Base-by-base conservation (phyloP, 306 rosid genomes). In the Quercus berberidifolia region DNA sequence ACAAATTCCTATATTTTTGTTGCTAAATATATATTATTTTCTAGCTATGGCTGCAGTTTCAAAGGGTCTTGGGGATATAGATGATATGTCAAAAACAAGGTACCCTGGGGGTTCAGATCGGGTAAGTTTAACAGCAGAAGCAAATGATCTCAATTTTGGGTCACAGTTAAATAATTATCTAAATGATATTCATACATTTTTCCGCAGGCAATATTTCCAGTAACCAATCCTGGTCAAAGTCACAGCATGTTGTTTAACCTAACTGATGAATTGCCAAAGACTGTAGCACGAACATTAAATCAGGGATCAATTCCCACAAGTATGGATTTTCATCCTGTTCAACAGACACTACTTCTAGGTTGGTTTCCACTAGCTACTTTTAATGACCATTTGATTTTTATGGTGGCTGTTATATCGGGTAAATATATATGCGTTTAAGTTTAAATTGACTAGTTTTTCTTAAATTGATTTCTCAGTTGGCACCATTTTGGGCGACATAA, bases 311-410 rank as follows among this genome's bases (percentile, higher is more conserved):
- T 35, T 70, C 76, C 76, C 30, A 68, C 63, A 25, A 75, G 79
- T 69, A 80, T 80, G 84, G 84, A 80, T 68, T 80, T 80, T 69
- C 84, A 80, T 46, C 84, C 84, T 5, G 1, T 69, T 35, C 80
- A 80, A 56, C 84, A 75, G 59, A 69, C 43, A 5, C 54, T 80
- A 57, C 76, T 80, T 57, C 71, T 80, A 56, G 84, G 84, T 80
- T 67, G 65, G 76, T 62, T 18, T 38, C 31, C 54, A 60, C 46
- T 35, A 60, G 38, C 67, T 63, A 55, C 19, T 57, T 54, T 65
- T 35, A 41, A 21, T 59, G 70, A 20, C 12, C 2, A 51, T 73
- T 41, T 55, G 33, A 21, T 52, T 4, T 9, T 60, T 74, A 80
- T 38, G 46, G 41, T 28, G 20, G 12, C 26, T 55, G 10, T 0